Base-by-base conservation (phyloP, 371 early-diverging fungal species). In the Syncephalastrum sp. region DNA sequence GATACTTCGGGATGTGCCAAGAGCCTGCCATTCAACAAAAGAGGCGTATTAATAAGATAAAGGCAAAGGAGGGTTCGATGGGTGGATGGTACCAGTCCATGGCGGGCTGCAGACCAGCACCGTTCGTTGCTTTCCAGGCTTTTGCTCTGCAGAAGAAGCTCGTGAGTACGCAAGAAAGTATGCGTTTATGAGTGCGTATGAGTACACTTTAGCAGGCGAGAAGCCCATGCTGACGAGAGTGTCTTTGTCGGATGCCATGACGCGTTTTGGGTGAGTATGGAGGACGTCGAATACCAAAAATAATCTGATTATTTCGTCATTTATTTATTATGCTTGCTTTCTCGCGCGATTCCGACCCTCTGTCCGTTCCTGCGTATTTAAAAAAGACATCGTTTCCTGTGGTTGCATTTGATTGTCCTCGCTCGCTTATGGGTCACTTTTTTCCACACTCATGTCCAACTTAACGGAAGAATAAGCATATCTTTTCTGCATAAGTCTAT, bases 41-140 rank as follows among this genome's bases (percentile, higher is more conserved):
- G 38, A 33, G 12, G 38, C 10, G 38, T 2, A 12, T 29, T 8
- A 33, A 10, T 33, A 3, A 33, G 12, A 0, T 5, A 33, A 6
- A 33, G 38, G 8, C 38, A 6, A 33, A 33, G 12, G 10, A 33
- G 38, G 38, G 29, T 3, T 29, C 10, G 38, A 33, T 10, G 21
- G 17, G 19, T 6, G 38, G n/a, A 38, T 49, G 68, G 56, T 74
- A 88, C 91, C 94, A 94, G 72, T 94, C 93, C 82, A 96, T 84
- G 4, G 94, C 94, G 29, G 90, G 85, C 63, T 94, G 92, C 38
- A 94, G 76, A 7, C 96, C 94, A 38, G 88, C 82, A 67, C 84
- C 82, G 48, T 86, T 87, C 6, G 93, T 93, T n/a, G 84, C 91
- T 46, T 79, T 85, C 68, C 89, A 67, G 3, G 92, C 90, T 54